Evolutionary conservation across 768 basidiomycete species (phyloP).

Genomic region (Trametes meyenii): DNA sequence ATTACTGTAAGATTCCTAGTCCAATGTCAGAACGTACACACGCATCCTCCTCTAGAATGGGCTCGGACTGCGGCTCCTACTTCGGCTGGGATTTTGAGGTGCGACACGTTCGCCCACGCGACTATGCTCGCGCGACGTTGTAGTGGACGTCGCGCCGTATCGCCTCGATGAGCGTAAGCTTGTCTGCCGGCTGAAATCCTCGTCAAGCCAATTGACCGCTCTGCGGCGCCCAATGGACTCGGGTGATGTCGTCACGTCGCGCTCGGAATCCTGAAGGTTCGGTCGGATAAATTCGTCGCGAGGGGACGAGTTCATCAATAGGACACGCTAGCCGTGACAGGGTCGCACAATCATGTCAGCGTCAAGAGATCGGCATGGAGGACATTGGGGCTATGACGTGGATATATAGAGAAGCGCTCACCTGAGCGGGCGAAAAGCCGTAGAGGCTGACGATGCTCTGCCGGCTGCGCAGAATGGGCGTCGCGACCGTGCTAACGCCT

Average conservation of each 20-base stretch:
- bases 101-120: background rate
- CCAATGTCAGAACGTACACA: conserved; percentile 8
- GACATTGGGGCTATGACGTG: background rate
- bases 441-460: conserved; percentile 63
- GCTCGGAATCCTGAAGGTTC: conserved; percentile 23
- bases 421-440: conserved; percentile 77
- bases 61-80: conserved; percentile 15
- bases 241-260: conserved; percentile 21
- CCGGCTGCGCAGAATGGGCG: conserved; percentile 51
- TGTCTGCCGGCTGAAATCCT: conserved; percentile 12
- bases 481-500: conserved; percentile 34
- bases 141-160: conserved; percentile 16
- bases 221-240: conserved; percentile 27
- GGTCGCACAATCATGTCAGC: background rate
- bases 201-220: conserved; percentile 29
- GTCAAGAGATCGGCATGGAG: background rate
- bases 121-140: conserved; percentile 20
- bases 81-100: conserved; percentile 1
- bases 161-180: conserved; percentile 10
- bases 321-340: conserved; percentile 47
- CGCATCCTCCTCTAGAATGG: background rate
- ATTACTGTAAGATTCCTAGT: conserved; percentile 19
- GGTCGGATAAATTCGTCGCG: conserved; percentile 41
- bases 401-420: conserved; percentile 30
- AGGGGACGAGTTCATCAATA: conserved; percentile 69